These are phyloP conservation scores for Haplosporangium sp. DNA, from an alignment of 371 early-diverging fungal genomes.

Conservation along the genomic window DNA sequence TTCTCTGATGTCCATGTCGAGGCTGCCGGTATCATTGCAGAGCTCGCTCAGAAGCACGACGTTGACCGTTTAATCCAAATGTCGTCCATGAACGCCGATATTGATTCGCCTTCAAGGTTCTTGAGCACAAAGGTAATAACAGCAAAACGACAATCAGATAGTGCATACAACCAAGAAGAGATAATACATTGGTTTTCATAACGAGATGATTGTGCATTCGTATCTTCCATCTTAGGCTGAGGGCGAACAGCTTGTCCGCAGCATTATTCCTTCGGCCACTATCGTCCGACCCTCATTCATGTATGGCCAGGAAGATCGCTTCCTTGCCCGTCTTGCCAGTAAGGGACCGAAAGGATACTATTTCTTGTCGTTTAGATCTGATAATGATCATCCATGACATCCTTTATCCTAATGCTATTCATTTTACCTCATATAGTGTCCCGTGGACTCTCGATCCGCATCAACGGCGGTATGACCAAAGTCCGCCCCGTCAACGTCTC, in stretches of 20 bases:
- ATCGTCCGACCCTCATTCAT: conserved; percentile 92
- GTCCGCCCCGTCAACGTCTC: conserved; percentile 88
- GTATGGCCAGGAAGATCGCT: conserved; percentile 94
- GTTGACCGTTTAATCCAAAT: conserved; percentile 91
- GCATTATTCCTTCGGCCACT: conserved; percentile 90
- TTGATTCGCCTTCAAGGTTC: conserved; percentile 82
- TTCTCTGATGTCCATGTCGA: conserved; percentile 89
- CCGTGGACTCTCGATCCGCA: conserved; percentile 74
- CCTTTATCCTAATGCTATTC: neutral
- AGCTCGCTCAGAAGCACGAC: conserved; percentile 82
- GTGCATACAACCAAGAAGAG: too few relatives aligned
- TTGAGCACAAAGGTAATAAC: conserved; percentile 83
- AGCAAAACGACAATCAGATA: neutral
- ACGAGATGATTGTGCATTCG: neutral
- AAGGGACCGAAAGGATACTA: conserved; percentile 25
- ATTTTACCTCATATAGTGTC: conserved; percentile 20
- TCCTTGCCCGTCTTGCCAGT: conserved; percentile 92
- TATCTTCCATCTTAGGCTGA: conserved; percentile 64
- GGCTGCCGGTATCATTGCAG: conserved; percentile 86
- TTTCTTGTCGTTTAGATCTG: neutral
- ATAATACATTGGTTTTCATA: too few relatives aligned
- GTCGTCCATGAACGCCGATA: conserved; percentile 86
- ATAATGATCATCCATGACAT: neutral
- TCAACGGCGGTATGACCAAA: conserved; percentile 79
- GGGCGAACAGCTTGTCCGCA: conserved; percentile 91